Evolutionary conservation across 2,329 filamentous ascomycete species (phyloP), one percentile per base, ranked within the genome.

Genomic region (Fusarium piperis): DNA sequence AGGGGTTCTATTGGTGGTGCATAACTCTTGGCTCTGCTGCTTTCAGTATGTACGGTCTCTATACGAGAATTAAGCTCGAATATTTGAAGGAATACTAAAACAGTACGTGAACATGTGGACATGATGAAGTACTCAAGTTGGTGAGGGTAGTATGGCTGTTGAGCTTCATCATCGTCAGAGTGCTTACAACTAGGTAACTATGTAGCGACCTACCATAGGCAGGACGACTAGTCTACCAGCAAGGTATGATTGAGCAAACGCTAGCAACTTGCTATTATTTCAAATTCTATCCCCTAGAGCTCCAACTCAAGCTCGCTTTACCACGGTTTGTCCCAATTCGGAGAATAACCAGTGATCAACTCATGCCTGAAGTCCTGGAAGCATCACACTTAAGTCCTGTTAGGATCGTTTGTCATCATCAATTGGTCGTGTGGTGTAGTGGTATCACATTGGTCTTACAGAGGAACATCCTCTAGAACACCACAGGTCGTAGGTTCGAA

Each of bases 401-500:
- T 51, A 32, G 46, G 3, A 51, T 12, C 16, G 1, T 9, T 30
- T n/a, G 16, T 51, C 26, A 51, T 3, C 32, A 53, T 36, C 51
- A 53, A 35, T 39, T 52, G 72, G 66, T 72, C 62, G 66, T 39
- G 61, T 73, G 57, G 70, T 63, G 55, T 62, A 73, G 71, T 62
- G 69, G 71, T 62, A 55, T 51, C 48, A 60, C 64, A 52, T 65
- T 63, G 62, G 65, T 62, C 60, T 73, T 73, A 72, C 66, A 73
- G 6, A 10, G 33, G 30, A 48, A 23, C n/a, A 53, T 55, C 5
- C 20, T 60, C 9, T 52, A 16, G 28, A 51, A 28, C 72, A 61
- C 66, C 64, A 61, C 61, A 59, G 72, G 59, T 74, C 71, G 71
- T 71, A 74, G 71, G 72, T 74, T 74, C 71, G 72, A 74, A 62